Evolutionary conservation across 1,284 basidiomycete species (phyloP), one percentile per base, ranked within the genome.

Genomic region (Mixia osmundae): DNA sequence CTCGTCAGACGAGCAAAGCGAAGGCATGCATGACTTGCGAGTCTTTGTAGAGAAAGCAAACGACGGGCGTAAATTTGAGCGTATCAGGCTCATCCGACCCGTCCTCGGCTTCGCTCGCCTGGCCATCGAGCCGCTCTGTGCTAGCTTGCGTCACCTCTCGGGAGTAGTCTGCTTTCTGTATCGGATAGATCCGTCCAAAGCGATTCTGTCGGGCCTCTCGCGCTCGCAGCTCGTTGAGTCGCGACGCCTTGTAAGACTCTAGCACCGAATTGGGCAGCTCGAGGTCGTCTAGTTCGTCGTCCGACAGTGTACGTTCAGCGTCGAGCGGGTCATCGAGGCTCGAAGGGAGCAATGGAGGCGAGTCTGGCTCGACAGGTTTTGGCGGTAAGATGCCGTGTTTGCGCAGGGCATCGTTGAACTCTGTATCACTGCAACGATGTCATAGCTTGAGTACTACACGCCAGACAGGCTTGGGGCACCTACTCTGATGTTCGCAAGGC

Each of bases 91-190:
- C 63, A 22, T 50, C 54, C 12, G 50, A 50, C 30, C 68, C 66
- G 38, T 67, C 61, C 20, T 67, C 58, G n/a, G n/a, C n/a, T n/a
- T n/a, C n/a, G n/a, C n/a, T n/a, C n/a, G n/a, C n/a, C 28, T 74
- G 74, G 7, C 63, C 73, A 6, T 71, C 69, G 37, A 75, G 69
- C 44, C 68, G 61, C 3, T 68, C 54, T 45, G 68, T 69, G 55
- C 83, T 91, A 1, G 79, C 80, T 40, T 95, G 85, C 0, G 87
- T 95, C 12, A 97, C 79, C 51, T 95, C 82, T 35, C 76, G 64
- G 23, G 78, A 89, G 57, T 95, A 97, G 54, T 94, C 87, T 14
- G 85, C 82, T 44, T 89, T 63, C 21, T 71, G 71, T 43, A 97
- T 89, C 2, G 83, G 83, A n/a, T n/a, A n/a, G n/a, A n/a, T n/a